Evolutionary conservation across 2,329 filamentous ascomycete species (phyloP).

Genomic region (Ilyonectria sp.): DNA sequence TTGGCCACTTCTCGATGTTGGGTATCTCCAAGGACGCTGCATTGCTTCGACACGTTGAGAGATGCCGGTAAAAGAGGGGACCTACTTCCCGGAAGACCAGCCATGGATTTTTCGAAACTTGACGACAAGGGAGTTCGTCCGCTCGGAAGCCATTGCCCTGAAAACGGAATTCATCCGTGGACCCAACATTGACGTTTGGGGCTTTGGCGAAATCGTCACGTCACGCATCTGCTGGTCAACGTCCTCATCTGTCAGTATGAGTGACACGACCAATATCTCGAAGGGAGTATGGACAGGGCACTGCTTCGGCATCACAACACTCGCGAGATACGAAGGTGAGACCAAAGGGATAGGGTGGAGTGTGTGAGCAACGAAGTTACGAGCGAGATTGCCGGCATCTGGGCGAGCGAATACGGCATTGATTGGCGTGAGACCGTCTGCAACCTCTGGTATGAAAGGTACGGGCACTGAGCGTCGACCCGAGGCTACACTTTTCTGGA

Average conservation of each 20-base stretch:
- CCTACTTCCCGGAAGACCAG: neutral
- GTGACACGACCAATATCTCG: neutral
- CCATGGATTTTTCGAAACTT: conserved; percentile 1
- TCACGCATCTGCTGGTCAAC: neutral
- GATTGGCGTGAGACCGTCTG: neutral
- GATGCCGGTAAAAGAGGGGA: neutral
- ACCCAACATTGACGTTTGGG: neutral
- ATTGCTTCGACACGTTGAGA: neutral
- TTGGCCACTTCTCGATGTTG: neutral
- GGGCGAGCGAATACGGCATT: neutral
- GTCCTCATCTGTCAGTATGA: neutral
- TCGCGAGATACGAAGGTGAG: neutral
- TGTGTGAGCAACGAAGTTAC: neutral
- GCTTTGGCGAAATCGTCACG: neutral
- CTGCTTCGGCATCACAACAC: neutral
- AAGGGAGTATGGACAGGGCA: neutral
- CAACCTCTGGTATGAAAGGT: neutral
- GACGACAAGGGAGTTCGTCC: neutral
- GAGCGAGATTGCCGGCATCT: neutral
- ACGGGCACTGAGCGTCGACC: too few species aligned
- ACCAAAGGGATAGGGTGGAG: neutral
- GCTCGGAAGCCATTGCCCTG: neutral
- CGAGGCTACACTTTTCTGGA: too few species aligned
- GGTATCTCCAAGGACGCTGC: neutral
- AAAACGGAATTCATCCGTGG: neutral